Percentiles rank a stretch among this genome's conserved stretches.
phyloP scores from a whole-genome alignment of 78 protist species.

The Salpingoeca rosetta region DNA sequence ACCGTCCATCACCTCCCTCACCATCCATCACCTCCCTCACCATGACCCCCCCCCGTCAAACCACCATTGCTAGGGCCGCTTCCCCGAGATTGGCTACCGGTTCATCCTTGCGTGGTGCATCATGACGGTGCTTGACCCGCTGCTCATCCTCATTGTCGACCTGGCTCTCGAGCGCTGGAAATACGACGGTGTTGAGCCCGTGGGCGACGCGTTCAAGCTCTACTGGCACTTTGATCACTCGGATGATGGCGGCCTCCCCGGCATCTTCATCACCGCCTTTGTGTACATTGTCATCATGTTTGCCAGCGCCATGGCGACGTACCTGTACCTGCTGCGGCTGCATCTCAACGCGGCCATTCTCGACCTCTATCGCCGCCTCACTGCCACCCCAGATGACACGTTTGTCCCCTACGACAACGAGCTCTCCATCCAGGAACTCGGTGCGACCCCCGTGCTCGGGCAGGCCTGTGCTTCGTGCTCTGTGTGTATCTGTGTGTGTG shows the following conservation, averaged over 20 bases:
- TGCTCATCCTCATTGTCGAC: conserved; percentile 5
- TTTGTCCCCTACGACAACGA: conserved; percentile 19
- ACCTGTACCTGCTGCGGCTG: conserved; percentile 5
- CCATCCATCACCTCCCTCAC: no score
- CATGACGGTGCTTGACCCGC: conserved; percentile 4
- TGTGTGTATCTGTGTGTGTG: no score
- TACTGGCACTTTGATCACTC: background rate
- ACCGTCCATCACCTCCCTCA: no score
- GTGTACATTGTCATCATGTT: background rate
- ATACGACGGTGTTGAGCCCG: background rate
- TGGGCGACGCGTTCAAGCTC: conserved; percentile 20
- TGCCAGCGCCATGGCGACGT: background rate
- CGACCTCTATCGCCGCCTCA: conserved; percentile 25
- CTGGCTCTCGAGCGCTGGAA: background rate
- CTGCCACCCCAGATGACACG: background rate
- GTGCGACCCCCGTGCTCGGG: no score
- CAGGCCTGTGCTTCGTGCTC: no score
- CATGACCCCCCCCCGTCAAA: background rate
- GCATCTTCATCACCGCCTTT: background rate
- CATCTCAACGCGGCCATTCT: conserved; percentile 21
- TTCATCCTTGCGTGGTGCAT: background rate
- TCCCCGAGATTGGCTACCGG: background rate
- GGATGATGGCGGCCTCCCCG: conserved; percentile 1
- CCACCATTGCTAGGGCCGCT: background rate
- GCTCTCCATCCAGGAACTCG: conserved; percentile 1